Base-by-base conservation (phyloP, 2,329 filamentous ascomycete genomes). In the Aspergillus sp. region DNA sequence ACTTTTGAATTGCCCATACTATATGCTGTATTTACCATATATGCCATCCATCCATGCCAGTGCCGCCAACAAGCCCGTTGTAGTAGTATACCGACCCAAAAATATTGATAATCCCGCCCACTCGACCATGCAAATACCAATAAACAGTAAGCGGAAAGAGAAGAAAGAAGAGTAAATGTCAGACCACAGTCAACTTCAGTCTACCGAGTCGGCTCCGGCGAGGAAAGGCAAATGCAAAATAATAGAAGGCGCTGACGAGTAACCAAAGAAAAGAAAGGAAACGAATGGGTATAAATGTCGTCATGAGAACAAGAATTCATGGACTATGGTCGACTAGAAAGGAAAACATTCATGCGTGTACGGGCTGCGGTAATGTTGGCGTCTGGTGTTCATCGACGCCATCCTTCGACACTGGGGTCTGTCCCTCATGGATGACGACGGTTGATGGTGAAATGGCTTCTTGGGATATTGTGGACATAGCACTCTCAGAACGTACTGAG, bases 311-410 rank as follows among this genome's bases (percentile, higher is more conserved):
- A 49, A 50, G 37, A 45, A 47, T n/a, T 57, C 33, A 49, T 46
- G 48, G 21, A 46, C 54, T 21, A 49, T 46, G 48, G 21, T 50
- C 54, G 44, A 56, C 33, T 50, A 21, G 21, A 52, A 31, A 49
- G 35, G 27, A 33, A 43, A 37, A 39, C 49, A 25, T 51, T 68
- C 52, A 72, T 56, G 69, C 69, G 51, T 67, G 63, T 14, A 72
- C 66, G 27, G 68, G 60, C 56, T 72, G 56, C 46, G 57, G 58
- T 40, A 69, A 46, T 14, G 61, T 64, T 35, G 65, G 63, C 33
- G 65, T 55, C 39, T 55, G 58, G 17, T 50, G 48, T 31, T 64
- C 59, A n/a, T 65, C 58, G 27, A 63, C 40, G 17, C 46, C 43
- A 23, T 62, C 47, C 15, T 48, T 55, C 14, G 55, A 23, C 33